Percentiles rank a stretch among this genome's conserved stretches.
phyloP scores from a whole-genome alignment of 176 grass and related monocot genomes.

The Cymbopogon citratus region DNA sequence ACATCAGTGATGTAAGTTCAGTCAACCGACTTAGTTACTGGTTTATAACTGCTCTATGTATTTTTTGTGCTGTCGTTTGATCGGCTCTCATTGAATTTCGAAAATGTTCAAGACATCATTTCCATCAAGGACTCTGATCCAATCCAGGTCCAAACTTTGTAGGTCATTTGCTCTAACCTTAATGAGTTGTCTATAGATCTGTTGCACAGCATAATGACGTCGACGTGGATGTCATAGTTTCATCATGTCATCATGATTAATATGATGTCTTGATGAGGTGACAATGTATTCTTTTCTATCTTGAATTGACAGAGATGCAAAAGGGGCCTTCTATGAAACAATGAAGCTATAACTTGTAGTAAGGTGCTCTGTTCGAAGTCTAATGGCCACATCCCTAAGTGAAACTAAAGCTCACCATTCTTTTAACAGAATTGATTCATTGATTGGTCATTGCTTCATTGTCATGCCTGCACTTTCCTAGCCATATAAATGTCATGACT shows the following conservation, averaged over 20 bases:
- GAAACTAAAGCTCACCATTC: background rate
- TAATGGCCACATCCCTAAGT: background rate
- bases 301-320: background rate
- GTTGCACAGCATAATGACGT: background rate
- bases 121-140: background rate
- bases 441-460: background rate
- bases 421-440: background rate
- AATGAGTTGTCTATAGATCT: background rate
- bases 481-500: background rate
- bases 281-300: background rate
- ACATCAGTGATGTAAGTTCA: slow-evolving; percentile 60
- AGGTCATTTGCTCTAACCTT: background rate
- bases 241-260: background rate
- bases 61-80: background rate
- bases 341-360: background rate
- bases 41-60: background rate
- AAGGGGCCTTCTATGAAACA: background rate
- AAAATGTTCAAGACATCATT: background rate
- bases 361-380: background rate
- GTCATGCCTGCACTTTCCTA: background rate
- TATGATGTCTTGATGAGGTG: background rate
- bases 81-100: background rate
- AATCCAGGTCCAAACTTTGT: background rate
- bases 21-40: background rate
- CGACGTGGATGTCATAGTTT: background rate